Evolutionary conservation across 257 asterid species (phyloP), one percentile per base, ranked within the genome.

Genomic region (Parsonsia alboflavescens): DNA sequence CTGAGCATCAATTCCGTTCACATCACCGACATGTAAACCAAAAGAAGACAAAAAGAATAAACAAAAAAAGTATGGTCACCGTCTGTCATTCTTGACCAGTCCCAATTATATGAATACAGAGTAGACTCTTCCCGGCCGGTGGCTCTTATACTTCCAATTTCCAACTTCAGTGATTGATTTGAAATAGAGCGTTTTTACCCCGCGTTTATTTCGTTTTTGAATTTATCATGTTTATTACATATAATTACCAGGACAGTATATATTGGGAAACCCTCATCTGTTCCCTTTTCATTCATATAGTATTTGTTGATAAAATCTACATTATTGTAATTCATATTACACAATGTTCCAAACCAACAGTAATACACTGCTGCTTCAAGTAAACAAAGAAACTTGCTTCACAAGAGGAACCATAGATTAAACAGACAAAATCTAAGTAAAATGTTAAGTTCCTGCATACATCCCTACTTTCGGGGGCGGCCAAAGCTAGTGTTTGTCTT

Each of bases 401-500:
- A 65, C 49, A 19, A 65, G 8, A 65, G 73, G 24, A 10, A 66
- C 39, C 39, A 33, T 3, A 36, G 28, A 41, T 66, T 44, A 39
- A n/a, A 66, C 30, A 36, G 42, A 66, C 33, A 42, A 33, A 33
- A 33, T 33, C 11, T 15, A 6, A 66, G 2, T 19, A 66, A 19
- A 39, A 36, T 36, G 28, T 28, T 39, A 66, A 66, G n/a, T 19
- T 66, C 26, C 24, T 36, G 17, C 71, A 17, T 42, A 66, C 6
- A 13, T 33, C 30, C 28, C 49, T 16, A 28, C 30, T 22, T 63
- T 6, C 21, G 24, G 72, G 48, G 33, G 13, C 19, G 3, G 39
- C 2, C 21, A 68, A 19, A 33, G 16, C 86, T 88, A 86, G 64
- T 82, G 86, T 79, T 85, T 84, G 80, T 86, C 89, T 50, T 88